Evolutionary conservation across 306 rosid genomes (phyloP).

Genomic region (Boehmeria nivea): DNA sequence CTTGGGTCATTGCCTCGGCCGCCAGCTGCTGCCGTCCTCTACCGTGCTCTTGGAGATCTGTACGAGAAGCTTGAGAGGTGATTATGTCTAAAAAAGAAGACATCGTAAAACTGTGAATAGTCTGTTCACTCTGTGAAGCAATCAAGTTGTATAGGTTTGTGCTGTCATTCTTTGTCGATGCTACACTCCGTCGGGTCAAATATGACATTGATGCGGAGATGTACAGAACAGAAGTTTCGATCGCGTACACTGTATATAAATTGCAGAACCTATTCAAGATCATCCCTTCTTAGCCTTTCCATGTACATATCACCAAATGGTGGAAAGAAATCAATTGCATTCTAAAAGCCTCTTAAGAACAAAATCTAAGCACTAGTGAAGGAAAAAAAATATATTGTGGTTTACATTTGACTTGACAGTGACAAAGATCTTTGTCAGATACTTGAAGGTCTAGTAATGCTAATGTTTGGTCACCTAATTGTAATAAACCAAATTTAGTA

Average conservation of each 20-base stretch:
- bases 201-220: too few species aligned
- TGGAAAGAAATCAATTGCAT: not conserved
- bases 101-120: constrained; percentile 1
- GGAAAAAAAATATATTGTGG: too few species aligned
- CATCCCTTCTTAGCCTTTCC: not conserved
- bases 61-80: constrained; percentile 50
- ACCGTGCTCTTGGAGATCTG: constrained; percentile 67
- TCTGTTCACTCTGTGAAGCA: constrained; percentile 31
- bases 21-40: constrained; percentile 80
- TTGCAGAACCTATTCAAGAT: not conserved
- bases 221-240: too few species aligned
- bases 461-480: too few species aligned
- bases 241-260: constrained; percentile 8
- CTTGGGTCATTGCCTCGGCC: constrained; percentile 86
- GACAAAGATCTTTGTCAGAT: too few species aligned
- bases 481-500: too few species aligned
- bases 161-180: constrained; percentile 29
- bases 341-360: too few species aligned
- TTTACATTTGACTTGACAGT: too few species aligned
- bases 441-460: too few species aligned
- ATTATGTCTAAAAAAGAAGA: constrained; percentile 14
- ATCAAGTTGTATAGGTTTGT: constrained; percentile 29
- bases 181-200: too few species aligned
- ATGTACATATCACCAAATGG: not conserved
- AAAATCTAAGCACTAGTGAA: too few species aligned